These are phyloP conservation scores for Suillus subaureus DNA, from an alignment of 768 basidiomycete species.

Conservation along the genomic window DNA sequence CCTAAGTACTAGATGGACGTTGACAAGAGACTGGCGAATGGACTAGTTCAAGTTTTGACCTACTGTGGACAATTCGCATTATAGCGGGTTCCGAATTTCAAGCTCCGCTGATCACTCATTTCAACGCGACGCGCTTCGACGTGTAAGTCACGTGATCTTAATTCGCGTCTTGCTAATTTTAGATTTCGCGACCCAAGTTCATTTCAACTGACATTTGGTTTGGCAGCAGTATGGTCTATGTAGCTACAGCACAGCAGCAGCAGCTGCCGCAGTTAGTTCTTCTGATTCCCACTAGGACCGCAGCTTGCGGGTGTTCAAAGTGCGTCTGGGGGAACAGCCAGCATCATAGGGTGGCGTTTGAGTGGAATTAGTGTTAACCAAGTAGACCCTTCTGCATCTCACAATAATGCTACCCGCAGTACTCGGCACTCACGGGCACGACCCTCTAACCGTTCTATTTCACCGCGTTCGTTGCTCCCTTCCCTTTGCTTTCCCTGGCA, in stretches of 20 bases:
- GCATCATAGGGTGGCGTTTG: background rate
- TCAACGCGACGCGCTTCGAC: constrained; percentile 24
- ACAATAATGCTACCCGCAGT: background rate
- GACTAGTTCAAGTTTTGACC: constrained; percentile 9
- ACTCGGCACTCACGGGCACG: background rate
- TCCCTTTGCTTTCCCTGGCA: background rate
- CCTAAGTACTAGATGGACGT: background rate
- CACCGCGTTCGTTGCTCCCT: background rate
- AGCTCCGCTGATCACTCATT: constrained; percentile 27
- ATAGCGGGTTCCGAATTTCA: constrained; percentile 21
- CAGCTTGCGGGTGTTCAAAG: background rate
- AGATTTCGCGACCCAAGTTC: background rate
- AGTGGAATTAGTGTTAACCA: background rate
- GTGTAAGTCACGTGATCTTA: constrained; percentile 16
- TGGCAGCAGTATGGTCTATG: background rate
- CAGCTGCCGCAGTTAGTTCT: background rate
- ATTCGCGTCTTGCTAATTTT: constrained; percentile 11
- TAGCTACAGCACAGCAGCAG: background rate
- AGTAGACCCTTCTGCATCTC: background rate
- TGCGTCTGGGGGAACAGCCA: background rate
- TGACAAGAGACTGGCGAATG: background rate
- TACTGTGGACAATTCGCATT: constrained; percentile 14
- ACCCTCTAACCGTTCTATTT: too few species aligned
- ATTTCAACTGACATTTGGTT: background rate
- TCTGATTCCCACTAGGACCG: background rate